Evolutionary conservation across 2,329 filamentous ascomycete genomes (phyloP).

Genomic region (Cephalotrichum gorgonifer): DNA sequence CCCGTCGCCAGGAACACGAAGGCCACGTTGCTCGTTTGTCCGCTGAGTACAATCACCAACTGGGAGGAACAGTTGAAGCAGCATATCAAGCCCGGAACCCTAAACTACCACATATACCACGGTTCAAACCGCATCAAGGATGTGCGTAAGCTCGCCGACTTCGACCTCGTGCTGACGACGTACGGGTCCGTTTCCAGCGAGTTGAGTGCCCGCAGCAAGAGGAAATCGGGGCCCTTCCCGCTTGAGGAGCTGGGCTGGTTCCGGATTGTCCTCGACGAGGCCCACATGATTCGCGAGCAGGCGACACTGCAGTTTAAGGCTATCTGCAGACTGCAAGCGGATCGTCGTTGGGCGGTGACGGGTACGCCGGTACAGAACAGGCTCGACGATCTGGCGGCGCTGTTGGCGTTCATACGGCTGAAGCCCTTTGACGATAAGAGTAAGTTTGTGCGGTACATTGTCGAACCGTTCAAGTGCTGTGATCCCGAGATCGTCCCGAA

Average conservation of each 20-base stretch:
- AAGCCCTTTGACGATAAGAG: constrained; percentile 72
- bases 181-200: constrained; percentile 84
- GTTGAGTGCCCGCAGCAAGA: constrained; percentile 51
- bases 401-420: constrained; percentile 77
- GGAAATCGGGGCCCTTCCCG: constrained; percentile 50
- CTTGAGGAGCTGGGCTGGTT: constrained; percentile 82
- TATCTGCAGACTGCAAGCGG: constrained; percentile 67
- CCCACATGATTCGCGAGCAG: constrained; percentile 85
- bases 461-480: constrained; percentile 76
- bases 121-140: constrained; percentile 66
- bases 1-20: constrained; percentile 56
- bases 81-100: constrained; percentile 54
- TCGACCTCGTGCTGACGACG: constrained; percentile 83
- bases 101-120: constrained; percentile 80
- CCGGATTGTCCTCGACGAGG: constrained; percentile 87
- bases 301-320: constrained; percentile 74
- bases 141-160: constrained; percentile 54
- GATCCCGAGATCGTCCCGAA: constrained; percentile 77
- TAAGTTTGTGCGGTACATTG: constrained; percentile 70
- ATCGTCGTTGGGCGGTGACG: constrained; percentile 91
- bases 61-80: constrained; percentile 89
- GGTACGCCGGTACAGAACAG: constrained; percentile 94
- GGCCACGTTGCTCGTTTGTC: constrained; percentile 78
- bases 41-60: constrained; percentile 83
- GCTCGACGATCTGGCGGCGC: constrained; percentile 76